phyloP scores from a whole-genome alignment of 2,329 filamentous ascomycete species.

The Lanzia echinophila region DNA sequence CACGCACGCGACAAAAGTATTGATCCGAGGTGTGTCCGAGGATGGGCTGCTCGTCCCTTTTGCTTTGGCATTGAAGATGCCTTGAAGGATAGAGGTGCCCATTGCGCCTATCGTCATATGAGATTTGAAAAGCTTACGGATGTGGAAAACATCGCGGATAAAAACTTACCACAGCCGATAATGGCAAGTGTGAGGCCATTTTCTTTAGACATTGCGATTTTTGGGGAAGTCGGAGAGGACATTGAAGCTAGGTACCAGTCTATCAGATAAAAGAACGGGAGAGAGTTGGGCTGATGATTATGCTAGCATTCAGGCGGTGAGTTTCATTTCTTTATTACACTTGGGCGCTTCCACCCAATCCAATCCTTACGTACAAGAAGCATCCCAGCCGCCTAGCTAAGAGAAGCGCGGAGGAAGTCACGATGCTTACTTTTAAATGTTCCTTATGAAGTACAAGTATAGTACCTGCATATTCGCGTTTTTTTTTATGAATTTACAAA shows the following conservation, averaged over 20 bases:
- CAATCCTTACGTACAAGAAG: too few species aligned
- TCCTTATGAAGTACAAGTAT: too few species aligned
- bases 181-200: slow-evolving; percentile 1
- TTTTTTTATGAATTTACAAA: too few species aligned
- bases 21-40: slow-evolving; percentile 18
- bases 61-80: slow-evolving; percentile 20
- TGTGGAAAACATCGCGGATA: not conserved
- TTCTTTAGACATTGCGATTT: not conserved
- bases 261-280: not conserved
- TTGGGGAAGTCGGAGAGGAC: not conserved
- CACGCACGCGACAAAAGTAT: slow-evolving; percentile 38
- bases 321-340: too few species aligned
- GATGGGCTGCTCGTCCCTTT: slow-evolving; percentile 1
- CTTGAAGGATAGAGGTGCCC: slow-evolving; percentile 24
- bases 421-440: too few species aligned
- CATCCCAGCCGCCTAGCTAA: too few species aligned
- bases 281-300: too few species aligned
- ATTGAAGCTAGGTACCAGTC: not conserved
- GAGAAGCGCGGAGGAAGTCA: too few species aligned
- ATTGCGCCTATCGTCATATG: slow-evolving; percentile 19
- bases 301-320: too few species aligned
- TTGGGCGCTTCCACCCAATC: too few species aligned
- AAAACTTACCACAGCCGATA: slow-evolving; percentile 1
- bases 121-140: not conserved
- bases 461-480: too few species aligned